Conservation (phyloP, 2,329 filamentous ascomycete species). For the Mariannaea elegans region DNA sequence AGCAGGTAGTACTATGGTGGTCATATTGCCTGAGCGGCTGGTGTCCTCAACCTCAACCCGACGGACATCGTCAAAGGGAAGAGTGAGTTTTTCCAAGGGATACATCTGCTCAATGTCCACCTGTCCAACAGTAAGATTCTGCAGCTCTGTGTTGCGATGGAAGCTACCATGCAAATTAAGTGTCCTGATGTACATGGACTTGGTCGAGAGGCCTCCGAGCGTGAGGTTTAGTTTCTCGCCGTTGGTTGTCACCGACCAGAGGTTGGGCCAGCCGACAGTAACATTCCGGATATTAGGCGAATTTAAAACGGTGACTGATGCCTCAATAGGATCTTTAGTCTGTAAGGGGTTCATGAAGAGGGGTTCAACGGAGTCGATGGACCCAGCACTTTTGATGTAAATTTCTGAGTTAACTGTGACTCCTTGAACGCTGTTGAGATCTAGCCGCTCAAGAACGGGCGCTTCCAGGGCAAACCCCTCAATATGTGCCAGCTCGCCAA, state of each 20-base stretch:
- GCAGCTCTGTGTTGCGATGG: neutral
- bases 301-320: neutral
- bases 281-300: neutral
- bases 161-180: neutral
- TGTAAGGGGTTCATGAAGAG: neutral
- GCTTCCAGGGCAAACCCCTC: neutral
- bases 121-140: neutral
- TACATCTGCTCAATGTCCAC: neutral
- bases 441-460: neutral
- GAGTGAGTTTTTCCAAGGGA: neutral
- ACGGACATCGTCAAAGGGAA: neutral
- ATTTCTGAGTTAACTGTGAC: neutral
- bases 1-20: neutral
- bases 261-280: neutral
- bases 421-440: neutral
- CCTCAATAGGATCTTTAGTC: neutral
- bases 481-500: neutral
- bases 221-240: neutral
- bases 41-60: neutral
- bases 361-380: neutral
- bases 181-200: neutral
- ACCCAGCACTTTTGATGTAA: neutral
- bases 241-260: neutral
- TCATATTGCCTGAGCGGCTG: neutral
- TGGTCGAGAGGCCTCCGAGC: neutral